These are phyloP conservation scores for Ambrosia artemisiifolia DNA, from an alignment of 129 eudicot species.

Conservation along the genomic window DNA sequence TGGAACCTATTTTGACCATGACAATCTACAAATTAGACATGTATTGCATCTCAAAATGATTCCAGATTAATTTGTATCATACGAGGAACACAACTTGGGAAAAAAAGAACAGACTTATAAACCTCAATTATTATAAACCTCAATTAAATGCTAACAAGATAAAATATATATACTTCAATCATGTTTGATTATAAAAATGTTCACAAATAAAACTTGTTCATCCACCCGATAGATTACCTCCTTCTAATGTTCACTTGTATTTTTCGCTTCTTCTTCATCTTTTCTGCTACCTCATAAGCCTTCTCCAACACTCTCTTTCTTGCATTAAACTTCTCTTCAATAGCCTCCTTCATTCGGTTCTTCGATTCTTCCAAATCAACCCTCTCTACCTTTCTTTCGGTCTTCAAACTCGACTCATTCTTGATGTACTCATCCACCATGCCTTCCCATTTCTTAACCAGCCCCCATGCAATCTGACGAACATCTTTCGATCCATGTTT, in stretches of 20 bases:
- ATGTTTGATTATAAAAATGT: no score
- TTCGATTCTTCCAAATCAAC: neutral
- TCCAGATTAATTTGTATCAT: no score
- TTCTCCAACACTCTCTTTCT: neutral
- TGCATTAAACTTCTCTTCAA: neutral
- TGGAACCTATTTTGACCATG: no score
- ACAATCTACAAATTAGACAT: no score
- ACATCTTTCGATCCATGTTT: slow-evolving; percentile 4
- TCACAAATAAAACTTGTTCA: neutral
- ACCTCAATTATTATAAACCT: no score
- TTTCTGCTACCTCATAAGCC: neutral
- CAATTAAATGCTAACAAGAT: no score
- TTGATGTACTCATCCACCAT: neutral
- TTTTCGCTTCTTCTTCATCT: neutral
- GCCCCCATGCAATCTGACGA: neutral
- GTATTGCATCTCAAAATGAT: no score
- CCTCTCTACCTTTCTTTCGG: no score
- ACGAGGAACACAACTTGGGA: no score
- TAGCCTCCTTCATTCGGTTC: neutral
- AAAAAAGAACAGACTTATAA: no score
- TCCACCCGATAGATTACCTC: neutral
- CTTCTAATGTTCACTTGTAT: neutral
- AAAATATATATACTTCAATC: no score
- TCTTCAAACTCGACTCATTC: no score
- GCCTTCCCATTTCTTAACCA: neutral